These are phyloP conservation scores for Dioscorea zingiberensis DNA, from an alignment of 106 monocot genomes.

Conservation along the genomic window DNA sequence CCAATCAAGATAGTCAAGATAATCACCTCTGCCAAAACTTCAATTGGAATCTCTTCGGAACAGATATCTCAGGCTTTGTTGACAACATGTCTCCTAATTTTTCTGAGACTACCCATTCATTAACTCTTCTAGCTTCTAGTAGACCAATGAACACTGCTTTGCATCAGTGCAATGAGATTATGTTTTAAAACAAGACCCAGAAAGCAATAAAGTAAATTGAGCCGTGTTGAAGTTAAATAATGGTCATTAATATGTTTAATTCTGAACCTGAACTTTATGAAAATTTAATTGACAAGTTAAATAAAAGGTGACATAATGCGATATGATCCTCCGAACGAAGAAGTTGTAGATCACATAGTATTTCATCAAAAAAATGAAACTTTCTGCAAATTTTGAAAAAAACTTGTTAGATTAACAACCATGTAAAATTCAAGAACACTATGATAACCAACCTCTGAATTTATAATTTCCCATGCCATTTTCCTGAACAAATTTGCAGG, in stretches of 20 bases:
- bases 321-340: slow-evolving; percentile 29
- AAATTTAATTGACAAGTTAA: neutral
- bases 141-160: slow-evolving; percentile 36
- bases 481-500: slow-evolving; percentile 62
- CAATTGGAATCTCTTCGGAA: neutral
- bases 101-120: slow-evolving; percentile 51
- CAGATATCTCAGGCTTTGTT: neutral
- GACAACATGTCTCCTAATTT: slow-evolving; percentile 31
- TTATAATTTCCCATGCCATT: slow-evolving; percentile 40
- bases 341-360: slow-evolving; percentile 47
- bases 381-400: slow-evolving; percentile 21
- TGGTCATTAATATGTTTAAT: neutral
- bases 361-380: slow-evolving; percentile 36
- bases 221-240: slow-evolving; percentile 7
- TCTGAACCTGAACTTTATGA: neutral
- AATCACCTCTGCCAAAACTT: slow-evolving; percentile 11
- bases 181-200: slow-evolving; percentile 53
- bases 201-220: slow-evolving; percentile 41
- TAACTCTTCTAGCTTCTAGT: slow-evolving; percentile 36
- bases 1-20: neutral
- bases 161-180: slow-evolving; percentile 40
- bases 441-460: slow-evolving; percentile 27
- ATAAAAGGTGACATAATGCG: slow-evolving; percentile 38
- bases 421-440: neutral
- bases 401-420: neutral